These are phyloP conservation scores for Syncephalastrum racemosum DNA, from an alignment of 371 early-diverging fungal species.

Conservation along the genomic window DNA sequence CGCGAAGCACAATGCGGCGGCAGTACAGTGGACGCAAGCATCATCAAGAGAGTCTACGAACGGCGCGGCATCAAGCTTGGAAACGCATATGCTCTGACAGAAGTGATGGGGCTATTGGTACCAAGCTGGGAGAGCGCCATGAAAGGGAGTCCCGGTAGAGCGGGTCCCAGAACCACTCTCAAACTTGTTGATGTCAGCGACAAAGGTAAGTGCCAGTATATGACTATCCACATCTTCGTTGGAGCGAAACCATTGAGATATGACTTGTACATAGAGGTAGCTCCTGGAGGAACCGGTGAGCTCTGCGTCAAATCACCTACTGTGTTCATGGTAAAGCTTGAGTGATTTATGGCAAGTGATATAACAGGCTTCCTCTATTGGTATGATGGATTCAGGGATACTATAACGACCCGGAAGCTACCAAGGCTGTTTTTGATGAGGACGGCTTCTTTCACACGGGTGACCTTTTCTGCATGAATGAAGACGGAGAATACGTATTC, in stretches of 20 bases:
- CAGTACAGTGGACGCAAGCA: conserved; percentile 53
- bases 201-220: conserved; percentile 32
- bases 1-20: conserved; percentile 68
- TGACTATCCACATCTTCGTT: background rate
- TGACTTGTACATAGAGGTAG: conserved; percentile 45
- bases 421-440: conserved; percentile 56
- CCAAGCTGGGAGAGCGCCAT: conserved; percentile 13
- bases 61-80: conserved; percentile 48
- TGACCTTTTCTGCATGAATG: conserved; percentile 72
- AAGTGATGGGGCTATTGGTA: conserved; percentile 16
- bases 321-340: conserved; percentile 2
- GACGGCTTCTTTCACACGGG: conserved; percentile 80
- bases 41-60: conserved; percentile 35
- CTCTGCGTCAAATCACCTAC: conserved; percentile 79
- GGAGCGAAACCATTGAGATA: conserved; percentile 37
- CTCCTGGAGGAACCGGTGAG: conserved; percentile 61
- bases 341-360: no score
- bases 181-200: conserved; percentile 65
- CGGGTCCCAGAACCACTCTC: conserved; percentile 68
- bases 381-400: conserved; percentile 44
- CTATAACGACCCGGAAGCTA: conserved; percentile 66
- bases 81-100: conserved; percentile 67
- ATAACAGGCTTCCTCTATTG: no score
- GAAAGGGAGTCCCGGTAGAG: conserved; percentile 67
- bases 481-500: conserved; percentile 57